A percentile compares a stretch with the other conserved stretches of the same genome.
Conservation (phyloP, 345 rosid species). For the Syzygium oleosum region DNA sequence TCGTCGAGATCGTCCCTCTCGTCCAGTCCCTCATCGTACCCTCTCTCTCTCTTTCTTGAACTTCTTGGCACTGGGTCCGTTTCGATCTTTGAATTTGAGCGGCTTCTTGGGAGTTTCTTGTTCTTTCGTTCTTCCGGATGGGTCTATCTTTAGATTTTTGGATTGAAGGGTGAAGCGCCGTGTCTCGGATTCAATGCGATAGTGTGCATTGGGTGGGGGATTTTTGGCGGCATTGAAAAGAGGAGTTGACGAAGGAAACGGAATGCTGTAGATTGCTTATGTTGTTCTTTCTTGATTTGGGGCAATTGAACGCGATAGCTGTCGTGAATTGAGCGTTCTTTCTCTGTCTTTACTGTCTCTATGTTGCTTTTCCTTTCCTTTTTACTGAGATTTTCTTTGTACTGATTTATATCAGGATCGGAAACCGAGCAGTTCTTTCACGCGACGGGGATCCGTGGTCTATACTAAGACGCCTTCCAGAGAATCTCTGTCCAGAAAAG, state of each 20-base stretch:
- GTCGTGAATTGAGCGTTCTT: not conserved
- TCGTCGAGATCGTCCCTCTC: conserved; percentile 89
- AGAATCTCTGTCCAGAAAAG: conserved; percentile 55
- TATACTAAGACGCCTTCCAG: conserved; percentile 98
- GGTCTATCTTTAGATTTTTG: not conserved
- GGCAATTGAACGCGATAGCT: not conserved
- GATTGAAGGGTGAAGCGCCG: not conserved
- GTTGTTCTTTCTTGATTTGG: not conserved
- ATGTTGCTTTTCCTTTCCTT: not conserved
- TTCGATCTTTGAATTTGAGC: not conserved
- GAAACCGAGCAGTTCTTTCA: conserved; percentile 73
- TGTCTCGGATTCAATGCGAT: not conserved
- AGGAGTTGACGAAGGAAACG: too few species aligned
- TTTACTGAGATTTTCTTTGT: not conserved
- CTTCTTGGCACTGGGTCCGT: not conserved
- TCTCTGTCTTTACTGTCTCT: not conserved
- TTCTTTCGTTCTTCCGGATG: not conserved
- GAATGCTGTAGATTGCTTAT: not conserved
- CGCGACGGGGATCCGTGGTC: conserved; percentile 69
- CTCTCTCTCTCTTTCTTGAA: conserved; percentile 1
- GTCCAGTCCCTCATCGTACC: conserved; percentile 81
- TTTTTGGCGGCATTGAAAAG: too few species aligned
- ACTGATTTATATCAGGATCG: conserved; percentile 41
- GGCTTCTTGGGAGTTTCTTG: not conserved
- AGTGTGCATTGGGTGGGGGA: too few species aligned